Base-by-base conservation (phyloP, 2,329 filamentous ascomycete genomes). In the Fusarium equiseti region DNA sequence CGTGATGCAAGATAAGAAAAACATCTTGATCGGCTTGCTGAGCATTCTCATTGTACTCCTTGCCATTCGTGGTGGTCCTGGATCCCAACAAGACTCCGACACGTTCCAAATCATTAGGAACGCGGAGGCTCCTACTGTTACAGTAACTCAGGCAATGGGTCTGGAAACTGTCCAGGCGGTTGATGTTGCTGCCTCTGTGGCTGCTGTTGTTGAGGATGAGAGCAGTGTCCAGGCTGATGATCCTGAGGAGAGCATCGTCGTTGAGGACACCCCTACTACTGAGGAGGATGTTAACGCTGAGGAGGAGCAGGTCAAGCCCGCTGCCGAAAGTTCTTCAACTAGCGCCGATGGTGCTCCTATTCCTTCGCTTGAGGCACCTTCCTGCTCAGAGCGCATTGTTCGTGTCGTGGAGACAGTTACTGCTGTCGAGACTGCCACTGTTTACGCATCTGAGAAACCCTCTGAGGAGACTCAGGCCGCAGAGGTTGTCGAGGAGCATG, bases 1-100 rank as follows among this genome's bases (percentile, higher is more conserved):
- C 10, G 77, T 87, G 20, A 73, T 90, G 72, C 83, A 85, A 49
- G 89, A 91, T 71, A 83, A 83, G 61, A 89, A 86, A 79, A 91
- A 90, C 59, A 76, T 90, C 12, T 79, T 84, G n/a, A 90, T 91
- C 27, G 80, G 82, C 8, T 73, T 87, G 1, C 79, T 91, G 53
- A 84, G 86, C 58, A 62, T 87, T 4, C 75, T 90, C n/a, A 83
- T 89, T 4, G 70, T 89, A 16, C 59, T 88, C 29, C 79, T 90
- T 12, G 85, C 86, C 2, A 54, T 86, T 15, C 70, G 79, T 52
- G 63, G 79, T 64, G 63, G 76, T 42, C 64, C 62, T 12, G 59
- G 51, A 10, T 53, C 75, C 7, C 62, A 60, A 18, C 66, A 71
- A 20, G 59, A 75, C 11, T 76, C 77, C 11, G 64, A 71, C 4